phyloP scores from a whole-genome alignment of 306 rosid species.

The Gastrolobium villosum region DNA sequence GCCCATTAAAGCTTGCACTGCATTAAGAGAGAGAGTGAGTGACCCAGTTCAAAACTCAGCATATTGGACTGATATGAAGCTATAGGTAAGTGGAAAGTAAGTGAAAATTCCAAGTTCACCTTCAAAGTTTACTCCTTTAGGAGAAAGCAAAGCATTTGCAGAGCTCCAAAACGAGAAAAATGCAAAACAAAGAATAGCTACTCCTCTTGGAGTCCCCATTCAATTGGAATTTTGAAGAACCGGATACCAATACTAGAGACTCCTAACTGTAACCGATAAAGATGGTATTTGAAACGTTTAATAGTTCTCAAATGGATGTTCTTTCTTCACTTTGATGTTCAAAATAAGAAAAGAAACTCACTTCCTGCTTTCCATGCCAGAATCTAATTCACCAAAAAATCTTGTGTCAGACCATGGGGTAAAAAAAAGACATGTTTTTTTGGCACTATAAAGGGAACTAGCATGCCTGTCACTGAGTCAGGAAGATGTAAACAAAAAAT shows the following conservation, averaged over 20 bases:
- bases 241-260: constrained; percentile 19
- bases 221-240: constrained; percentile 49
- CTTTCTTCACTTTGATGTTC: constrained; percentile 56
- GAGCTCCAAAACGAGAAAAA: constrained; percentile 62
- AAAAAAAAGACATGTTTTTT: constrained; percentile 56
- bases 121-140: constrained; percentile 98
- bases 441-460: constrained; percentile 61
- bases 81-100: neutral
- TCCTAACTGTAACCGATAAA: constrained; percentile 48
- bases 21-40: constrained; percentile 39
- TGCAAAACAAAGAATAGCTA: constrained; percentile 61
- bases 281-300: constrained; percentile 43
- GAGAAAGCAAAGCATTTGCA: constrained; percentile 79
- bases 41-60: constrained; percentile 50
- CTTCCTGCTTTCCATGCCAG: constrained; percentile 68
- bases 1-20: constrained; percentile 95
- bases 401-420: constrained; percentile 60
- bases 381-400: constrained; percentile 73
- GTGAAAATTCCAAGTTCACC: constrained; percentile 57
- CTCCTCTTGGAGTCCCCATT: constrained; percentile 62
- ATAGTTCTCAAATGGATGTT: constrained; percentile 52
- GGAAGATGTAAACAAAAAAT: constrained; percentile 56
- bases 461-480: constrained; percentile 87
- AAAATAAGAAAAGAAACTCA: constrained; percentile 60
- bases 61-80: constrained; percentile 31